Evolutionary conservation across 1,284 basidiomycete genomes (phyloP), one percentile per base, ranked within the genome.

Genomic region (Sanghuangporus weigelae): DNA sequence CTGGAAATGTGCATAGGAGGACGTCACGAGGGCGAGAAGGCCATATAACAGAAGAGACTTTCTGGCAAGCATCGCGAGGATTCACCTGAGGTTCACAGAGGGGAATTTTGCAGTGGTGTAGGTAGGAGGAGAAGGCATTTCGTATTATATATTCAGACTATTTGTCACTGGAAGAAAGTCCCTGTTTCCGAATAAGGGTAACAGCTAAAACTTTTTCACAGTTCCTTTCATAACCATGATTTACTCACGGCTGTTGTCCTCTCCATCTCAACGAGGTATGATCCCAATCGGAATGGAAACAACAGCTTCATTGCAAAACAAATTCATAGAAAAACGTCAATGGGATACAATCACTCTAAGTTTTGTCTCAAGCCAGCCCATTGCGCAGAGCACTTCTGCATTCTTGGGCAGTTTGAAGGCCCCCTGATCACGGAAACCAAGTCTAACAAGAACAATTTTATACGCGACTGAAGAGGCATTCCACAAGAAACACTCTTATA

Each of bases 1-100:
- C 31, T 79, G 81, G 71, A 88, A 89, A 71, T 89, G 87, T 12
- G 84, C 86, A 44, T 77, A 74, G 1, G 76, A 79, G 23, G 78
- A 71, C 39, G 77, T 70, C 16, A 76, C 69, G 48, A 79, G 69
- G 8, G 69, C 67, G 36, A 65, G 42, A 26, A 68, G 54, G 58
- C 40, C 63, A 12, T 35, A 49, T 40, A 55, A 31, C 23, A 64
- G 26, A 31, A 57, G 14, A 26, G 19, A 26, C 11, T 44, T 48
- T 48, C 53, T 54, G 19, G 26, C 19, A 51, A 61, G 48, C 50
- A 55, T 54, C 38, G 19, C 38, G 21, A 56, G 14, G 2, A 16
- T 31, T 21, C 21, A 12, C 3, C 19, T 14, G n/a, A 38, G 38
- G 7, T 14, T 35, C 8, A 19, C 19, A 57, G 19, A 21, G 26